These are phyloP conservation scores for Xylariaceae sp. DNA, from an alignment of 2,329 filamentous ascomycete species.

Conservation along the genomic window DNA sequence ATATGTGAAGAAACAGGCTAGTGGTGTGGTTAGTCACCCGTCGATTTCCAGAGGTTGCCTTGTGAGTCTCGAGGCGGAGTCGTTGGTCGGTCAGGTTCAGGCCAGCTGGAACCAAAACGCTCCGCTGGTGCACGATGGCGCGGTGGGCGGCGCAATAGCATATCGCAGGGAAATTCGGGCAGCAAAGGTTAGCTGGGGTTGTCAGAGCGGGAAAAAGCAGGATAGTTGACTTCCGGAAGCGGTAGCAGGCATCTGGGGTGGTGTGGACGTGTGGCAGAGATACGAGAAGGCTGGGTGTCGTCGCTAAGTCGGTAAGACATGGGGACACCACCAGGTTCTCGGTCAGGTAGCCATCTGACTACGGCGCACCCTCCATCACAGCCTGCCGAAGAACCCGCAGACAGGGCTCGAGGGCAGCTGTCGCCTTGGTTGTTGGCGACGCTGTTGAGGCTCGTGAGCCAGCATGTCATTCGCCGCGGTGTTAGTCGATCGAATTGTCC, in stretches of 20 bases:
- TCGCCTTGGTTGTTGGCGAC: conserved; percentile 18
- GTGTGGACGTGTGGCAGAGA: conserved; percentile 20
- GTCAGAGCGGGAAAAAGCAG: conserved; percentile 1
- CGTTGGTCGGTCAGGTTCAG: conserved; percentile 26
- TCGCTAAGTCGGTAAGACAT: conserved; percentile 17
- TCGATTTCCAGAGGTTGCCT: conserved; percentile 26
- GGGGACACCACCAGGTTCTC: conserved; percentile 14
- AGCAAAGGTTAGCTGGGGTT: conserved; percentile 9
- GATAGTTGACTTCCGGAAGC: neutral
- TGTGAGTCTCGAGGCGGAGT: conserved; percentile 23
- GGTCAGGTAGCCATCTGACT: conserved; percentile 26
- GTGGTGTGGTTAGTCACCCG: conserved; percentile 29
- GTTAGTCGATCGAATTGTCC: conserved; percentile 19
- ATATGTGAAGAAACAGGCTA: conserved; percentile 10
- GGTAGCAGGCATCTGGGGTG: conserved; percentile 18
- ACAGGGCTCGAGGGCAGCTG: conserved; percentile 8
- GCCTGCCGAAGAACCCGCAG: conserved; percentile 15
- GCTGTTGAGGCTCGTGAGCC: conserved; percentile 24
- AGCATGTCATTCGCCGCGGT: conserved; percentile 25
- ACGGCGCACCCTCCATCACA: conserved; percentile 16
- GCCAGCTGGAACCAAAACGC: conserved; percentile 16
- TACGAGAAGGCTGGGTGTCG: conserved; percentile 12
- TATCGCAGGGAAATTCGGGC: no score
- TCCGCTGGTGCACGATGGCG: conserved; percentile 15
- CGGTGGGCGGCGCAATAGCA: conserved; percentile 14